Evolutionary conservation across 164 flowering plant genomes (phyloP), one percentile per base, ranked within the genome.

Genomic region (Cinnamomum chago): DNA sequence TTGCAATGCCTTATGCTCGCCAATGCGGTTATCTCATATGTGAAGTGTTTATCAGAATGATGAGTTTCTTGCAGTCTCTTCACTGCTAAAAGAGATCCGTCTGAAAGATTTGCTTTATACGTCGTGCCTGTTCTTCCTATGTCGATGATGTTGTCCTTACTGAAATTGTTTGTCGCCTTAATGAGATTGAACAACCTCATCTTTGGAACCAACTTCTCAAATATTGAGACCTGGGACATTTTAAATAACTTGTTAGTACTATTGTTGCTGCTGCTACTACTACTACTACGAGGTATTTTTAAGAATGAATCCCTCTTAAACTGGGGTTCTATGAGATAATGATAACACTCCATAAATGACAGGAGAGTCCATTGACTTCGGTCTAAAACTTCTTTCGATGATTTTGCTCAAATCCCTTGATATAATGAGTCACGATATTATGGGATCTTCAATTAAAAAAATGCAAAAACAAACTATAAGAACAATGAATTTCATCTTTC

Each of bases 141-240:
- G 0, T 78, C 82, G 50, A 81, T 78, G 62, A 83, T 78, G 70
- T 79, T 81, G 28, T 73, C 20, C 33, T 66, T 52, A 71, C 67
- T 11, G 67, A 23, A 65, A 65, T 25, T 25, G 22, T 78, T 40
- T 40, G 47, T 40, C 2, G 47, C 47, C 47, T 40, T 90, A 92
- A 92, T 85, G 68, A 92, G 90, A 83, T 92, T 89, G 70, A 80
- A 82, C 65, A 90, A 71, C 66, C 82, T 83, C 90, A 92, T 87
- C 77, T 90, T 92, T 0, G 88, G 72, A 75, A 87, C 77, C 11
- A 90, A 81, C 69, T 89, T 88, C 83, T 90, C 92, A 73, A 90
- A 90, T 88, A 88, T 77, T 3, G 90, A 72, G 50, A 72, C 74
- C 79, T 76, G 67, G 10, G n/a, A 76, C 69, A 72, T 22, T 40